Conservation (phyloP, 306 rosid species). For the Oxytropis ochrocephala region DNA sequence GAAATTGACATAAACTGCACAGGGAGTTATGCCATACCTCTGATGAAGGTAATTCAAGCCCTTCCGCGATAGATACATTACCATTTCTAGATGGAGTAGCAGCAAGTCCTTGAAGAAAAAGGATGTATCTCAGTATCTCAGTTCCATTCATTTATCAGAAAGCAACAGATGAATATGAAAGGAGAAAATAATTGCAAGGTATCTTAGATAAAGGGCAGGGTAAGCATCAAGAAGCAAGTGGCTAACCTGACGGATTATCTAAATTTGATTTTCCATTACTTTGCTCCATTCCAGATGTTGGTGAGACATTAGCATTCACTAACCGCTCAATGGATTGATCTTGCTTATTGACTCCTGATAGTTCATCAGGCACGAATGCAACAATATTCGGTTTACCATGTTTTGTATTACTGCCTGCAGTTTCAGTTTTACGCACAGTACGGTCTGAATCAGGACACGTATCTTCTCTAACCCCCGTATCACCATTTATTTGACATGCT, state of each 20-base stretch:
- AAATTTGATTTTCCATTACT: conserved; percentile 53
- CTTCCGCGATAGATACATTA: conserved; percentile 49
- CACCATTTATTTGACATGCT: conserved; percentile 62
- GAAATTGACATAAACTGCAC: conserved; percentile 7
- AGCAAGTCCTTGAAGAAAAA: conserved; percentile 48
- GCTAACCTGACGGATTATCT: conserved; percentile 71
- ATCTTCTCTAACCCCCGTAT: conserved; percentile 58
- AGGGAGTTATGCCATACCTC: conserved; percentile 52
- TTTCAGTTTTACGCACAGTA: conserved; percentile 42
- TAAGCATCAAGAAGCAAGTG: conserved; percentile 14
- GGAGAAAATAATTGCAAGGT: conserved; percentile 5
- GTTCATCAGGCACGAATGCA: conserved; percentile 54
- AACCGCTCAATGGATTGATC: conserved; percentile 49
- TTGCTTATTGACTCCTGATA: conserved; percentile 63
- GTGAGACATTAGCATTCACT: conserved; percentile 50
- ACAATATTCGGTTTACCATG: conserved; percentile 41
- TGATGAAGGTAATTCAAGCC: conserved; percentile 57
- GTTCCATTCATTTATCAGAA: conserved; percentile 15
- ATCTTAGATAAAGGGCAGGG: conserved; percentile 3
- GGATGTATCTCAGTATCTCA: conserved; percentile 36
- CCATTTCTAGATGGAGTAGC: conserved; percentile 53
- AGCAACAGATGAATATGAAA: conserved; percentile 19
- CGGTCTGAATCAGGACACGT: conserved; percentile 49
- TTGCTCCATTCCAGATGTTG: conserved; percentile 51
- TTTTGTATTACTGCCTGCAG: conserved; percentile 33